Percentiles rank a stretch among this genome's conserved stretches.
phyloP scores from a whole-genome alignment of 2,329 filamentous ascomycete genomes.

The Emydomyces testavorans region DNA sequence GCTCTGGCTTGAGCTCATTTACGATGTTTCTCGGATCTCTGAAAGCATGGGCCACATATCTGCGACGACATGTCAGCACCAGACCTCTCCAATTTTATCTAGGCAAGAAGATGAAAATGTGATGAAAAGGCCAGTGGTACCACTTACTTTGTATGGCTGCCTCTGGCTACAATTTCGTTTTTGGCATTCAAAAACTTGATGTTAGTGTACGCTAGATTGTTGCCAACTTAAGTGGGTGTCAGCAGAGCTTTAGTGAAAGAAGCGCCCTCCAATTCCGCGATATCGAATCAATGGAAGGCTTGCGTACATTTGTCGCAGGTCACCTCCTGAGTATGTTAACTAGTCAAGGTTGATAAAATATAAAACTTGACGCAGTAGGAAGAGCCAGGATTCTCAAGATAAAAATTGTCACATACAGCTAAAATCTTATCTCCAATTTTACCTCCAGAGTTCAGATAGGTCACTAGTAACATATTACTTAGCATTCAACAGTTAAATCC shows the following conservation, averaged over 20 bases:
- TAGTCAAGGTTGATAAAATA: neutral
- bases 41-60: conserved; percentile 49
- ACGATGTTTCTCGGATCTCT: conserved; percentile 51
- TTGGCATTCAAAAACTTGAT: conserved; percentile 50
- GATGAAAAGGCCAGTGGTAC: neutral
- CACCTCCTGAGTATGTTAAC: conserved; percentile 37
- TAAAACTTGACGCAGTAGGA: neutral
- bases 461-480: conserved; percentile 35
- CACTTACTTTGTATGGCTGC: conserved; percentile 54
- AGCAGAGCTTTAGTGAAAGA: neutral
- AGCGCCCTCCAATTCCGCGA: too few relatives aligned
- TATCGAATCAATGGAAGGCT: too few relatives aligned
- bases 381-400: too few relatives aligned
- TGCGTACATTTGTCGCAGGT: conserved; percentile 52
- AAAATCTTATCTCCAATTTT: conserved; percentile 50
- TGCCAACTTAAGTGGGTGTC: conserved; percentile 43
- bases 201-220: conserved; percentile 53
- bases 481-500: neutral
- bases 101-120: neutral
- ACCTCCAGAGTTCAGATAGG: conserved; percentile 53
- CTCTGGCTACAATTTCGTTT: conserved; percentile 50
- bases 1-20: conserved; percentile 7
- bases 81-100: too few relatives aligned
- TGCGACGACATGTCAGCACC: conserved; percentile 18
- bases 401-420: conserved; percentile 33